These are phyloP conservation scores for Saccharum officinarum DNA, from an alignment of 176 grass and related monocot genomes.

Conservation along the genomic window DNA sequence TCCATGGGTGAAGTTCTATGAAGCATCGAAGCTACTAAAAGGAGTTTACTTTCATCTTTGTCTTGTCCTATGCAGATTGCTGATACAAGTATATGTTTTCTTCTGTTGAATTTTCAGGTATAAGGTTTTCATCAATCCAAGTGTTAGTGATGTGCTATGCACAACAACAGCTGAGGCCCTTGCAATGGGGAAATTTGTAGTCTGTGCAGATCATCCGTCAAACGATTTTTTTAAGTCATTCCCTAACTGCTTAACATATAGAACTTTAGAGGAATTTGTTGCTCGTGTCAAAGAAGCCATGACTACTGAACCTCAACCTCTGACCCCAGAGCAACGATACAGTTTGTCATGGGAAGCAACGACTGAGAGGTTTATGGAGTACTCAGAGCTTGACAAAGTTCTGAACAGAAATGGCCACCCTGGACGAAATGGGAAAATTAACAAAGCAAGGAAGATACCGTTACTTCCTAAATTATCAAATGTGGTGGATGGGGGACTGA, in stretches of 20 bases:
- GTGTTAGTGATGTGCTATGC: slow-evolving; percentile 89
- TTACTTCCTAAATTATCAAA: slow-evolving; percentile 56
- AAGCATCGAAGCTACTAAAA: slow-evolving; percentile 21
- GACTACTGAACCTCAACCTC: slow-evolving; percentile 64
- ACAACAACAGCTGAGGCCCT: slow-evolving; percentile 92
- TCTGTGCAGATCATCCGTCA: slow-evolving; percentile 95
- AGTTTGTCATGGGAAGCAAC: slow-evolving; percentile 89
- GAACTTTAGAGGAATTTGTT: slow-evolving; percentile 76
- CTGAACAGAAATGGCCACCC: slow-evolving; percentile 36
- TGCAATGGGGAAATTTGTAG: slow-evolving; percentile 94
- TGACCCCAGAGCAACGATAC: slow-evolving; percentile 76
- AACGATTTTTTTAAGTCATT: slow-evolving; percentile 92
- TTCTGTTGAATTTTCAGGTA: slow-evolving; percentile 59
- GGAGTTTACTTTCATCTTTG: neutral
- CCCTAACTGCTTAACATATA: slow-evolving; percentile 94
- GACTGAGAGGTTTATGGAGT: slow-evolving; percentile 86
- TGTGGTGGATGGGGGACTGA: slow-evolving; percentile 68
- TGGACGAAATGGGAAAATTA: slow-evolving; percentile 30
- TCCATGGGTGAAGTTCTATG: slow-evolving; percentile 70
- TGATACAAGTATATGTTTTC: slow-evolving; percentile 17
- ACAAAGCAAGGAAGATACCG: slow-evolving; percentile 40
- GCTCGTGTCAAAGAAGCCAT: slow-evolving; percentile 69
- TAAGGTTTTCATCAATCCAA: slow-evolving; percentile 93
- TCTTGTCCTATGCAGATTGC: slow-evolving; percentile 4
- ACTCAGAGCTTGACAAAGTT: slow-evolving; percentile 80